Percentiles rank a stretch among this genome's conserved stretches.
These are phyloP conservation scores for Phalaenopsis equestris DNA, from an alignment of 106 monocot species.

Conservation along the genomic window DNA sequence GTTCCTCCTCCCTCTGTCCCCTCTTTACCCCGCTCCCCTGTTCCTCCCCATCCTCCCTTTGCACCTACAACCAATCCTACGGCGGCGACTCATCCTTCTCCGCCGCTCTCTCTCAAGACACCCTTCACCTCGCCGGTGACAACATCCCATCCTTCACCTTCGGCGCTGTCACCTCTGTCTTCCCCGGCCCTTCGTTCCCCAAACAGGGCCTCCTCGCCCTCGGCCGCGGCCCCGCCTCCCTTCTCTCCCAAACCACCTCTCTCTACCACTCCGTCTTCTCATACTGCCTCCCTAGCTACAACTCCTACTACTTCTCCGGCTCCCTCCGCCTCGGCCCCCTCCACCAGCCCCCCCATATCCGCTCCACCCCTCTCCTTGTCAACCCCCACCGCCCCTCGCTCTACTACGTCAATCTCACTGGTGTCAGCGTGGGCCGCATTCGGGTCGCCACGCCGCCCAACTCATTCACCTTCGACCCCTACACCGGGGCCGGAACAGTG, in stretches of 20 bases:
- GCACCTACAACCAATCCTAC: conserved; percentile 52
- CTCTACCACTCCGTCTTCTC: conserved; percentile 83
- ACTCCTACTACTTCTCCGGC: conserved; percentile 96
- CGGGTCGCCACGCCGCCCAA: conserved; percentile 23
- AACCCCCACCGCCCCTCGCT: conserved; percentile 89
- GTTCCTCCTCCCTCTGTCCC: conserved; percentile 39
- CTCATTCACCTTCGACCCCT: conserved; percentile 48
- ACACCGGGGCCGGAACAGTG: conserved; percentile 74
- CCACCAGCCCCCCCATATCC: conserved; percentile 47
- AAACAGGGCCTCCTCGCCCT: conserved; percentile 75
- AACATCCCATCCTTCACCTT: conserved; percentile 44
- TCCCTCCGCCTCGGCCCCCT: conserved; percentile 66
- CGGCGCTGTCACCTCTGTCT: conserved; percentile 51
- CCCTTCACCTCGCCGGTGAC: conserved; percentile 42
- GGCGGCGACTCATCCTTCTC: conserved; percentile 47
- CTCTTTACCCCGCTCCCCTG: conserved; percentile 35
- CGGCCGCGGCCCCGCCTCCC: conserved; percentile 49
- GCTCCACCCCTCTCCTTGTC: conserved; percentile 62
- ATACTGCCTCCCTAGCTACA: conserved; percentile 92
- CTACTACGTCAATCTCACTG: conserved; percentile 81
- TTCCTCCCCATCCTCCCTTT: conserved; percentile 11
- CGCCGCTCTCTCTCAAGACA: conserved; percentile 50
- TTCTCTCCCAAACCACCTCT: conserved; percentile 46
- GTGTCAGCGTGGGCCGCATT: conserved; percentile 57
- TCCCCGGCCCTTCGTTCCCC: conserved; percentile 36